phyloP scores from a whole-genome alignment of 352 stramenopile genomes.

The Phytophthora ohioensis region DNA sequence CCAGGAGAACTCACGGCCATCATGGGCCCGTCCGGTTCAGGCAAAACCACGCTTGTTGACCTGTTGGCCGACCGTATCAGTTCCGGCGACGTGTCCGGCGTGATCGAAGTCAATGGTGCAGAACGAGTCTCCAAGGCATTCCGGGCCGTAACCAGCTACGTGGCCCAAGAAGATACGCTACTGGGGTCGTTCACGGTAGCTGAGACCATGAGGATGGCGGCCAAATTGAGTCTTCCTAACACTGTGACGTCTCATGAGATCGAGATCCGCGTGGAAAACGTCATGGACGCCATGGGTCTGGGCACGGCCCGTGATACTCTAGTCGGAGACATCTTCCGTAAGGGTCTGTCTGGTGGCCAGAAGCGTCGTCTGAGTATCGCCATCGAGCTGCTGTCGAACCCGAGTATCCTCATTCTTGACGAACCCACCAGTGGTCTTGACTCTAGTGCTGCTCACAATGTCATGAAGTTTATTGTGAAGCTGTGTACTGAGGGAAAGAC shows the following conservation, averaged over 20 bases:
- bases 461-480: slow-evolving; percentile 36
- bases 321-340: slow-evolving; percentile 79
- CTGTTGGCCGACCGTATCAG: slow-evolving; percentile 67
- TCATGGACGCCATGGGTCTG: slow-evolving; percentile 71
- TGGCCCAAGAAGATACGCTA: slow-evolving; percentile 71
- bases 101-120: slow-evolving; percentile 60
- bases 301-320: slow-evolving; percentile 53
- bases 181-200: slow-evolving; percentile 71
- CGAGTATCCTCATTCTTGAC: slow-evolving; percentile 86
- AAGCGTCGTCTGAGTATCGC: slow-evolving; percentile 82
- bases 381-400: slow-evolving; percentile 79
- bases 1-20: slow-evolving; percentile 71
- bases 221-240: slow-evolving; percentile 60
- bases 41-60: slow-evolving; percentile 74
- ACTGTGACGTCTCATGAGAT: slow-evolving; percentile 39
- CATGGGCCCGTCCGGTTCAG: slow-evolving; percentile 67
- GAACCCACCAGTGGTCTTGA: slow-evolving; percentile 76
- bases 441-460: slow-evolving; percentile 24
- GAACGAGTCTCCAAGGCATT: slow-evolving; percentile 46
- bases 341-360: slow-evolving; percentile 81
- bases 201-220: slow-evolving; percentile 74
- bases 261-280: slow-evolving; percentile 44
- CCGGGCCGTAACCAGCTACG: slow-evolving; percentile 61
- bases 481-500: slow-evolving; percentile 38
- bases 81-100: slow-evolving; percentile 50